Conservation (phyloP, 2,329 filamentous ascomycete species). For the Davidsoniella neocaledoniae region DNA sequence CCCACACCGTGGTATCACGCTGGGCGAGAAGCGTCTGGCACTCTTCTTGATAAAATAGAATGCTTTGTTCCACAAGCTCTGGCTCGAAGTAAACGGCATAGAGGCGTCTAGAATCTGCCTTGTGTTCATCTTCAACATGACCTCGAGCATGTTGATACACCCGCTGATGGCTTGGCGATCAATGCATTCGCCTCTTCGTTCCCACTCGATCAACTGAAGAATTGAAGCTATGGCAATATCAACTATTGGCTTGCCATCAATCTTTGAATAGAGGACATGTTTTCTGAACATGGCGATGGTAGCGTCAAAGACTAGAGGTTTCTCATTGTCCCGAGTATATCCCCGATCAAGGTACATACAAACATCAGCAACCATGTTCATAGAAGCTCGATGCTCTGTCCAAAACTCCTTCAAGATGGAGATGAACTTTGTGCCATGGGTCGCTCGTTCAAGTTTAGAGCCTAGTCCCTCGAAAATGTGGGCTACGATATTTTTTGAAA, state of each 20-base stretch:
- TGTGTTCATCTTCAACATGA: conserved; percentile 66
- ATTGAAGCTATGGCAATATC: conserved; percentile 41
- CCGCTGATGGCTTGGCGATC: conserved; percentile 68
- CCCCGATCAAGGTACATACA: conserved; percentile 95
- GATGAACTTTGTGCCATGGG: conserved; percentile 20
- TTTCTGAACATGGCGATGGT: conserved; percentile 83
- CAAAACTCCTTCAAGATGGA: conserved; percentile 55
- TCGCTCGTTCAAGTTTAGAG: conserved; percentile 53
- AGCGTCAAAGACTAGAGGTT: conserved; percentile 65
- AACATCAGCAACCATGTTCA: conserved; percentile 94
- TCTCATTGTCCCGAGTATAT: conserved; percentile 51
- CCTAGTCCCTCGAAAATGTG: conserved; percentile 42
- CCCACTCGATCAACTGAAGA: conserved; percentile 30
- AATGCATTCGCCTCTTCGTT: conserved; percentile 76
- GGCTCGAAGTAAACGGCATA: conserved; percentile 75
- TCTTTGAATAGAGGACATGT: conserved; percentile 52
- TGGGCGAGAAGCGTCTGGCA: conserved; percentile 58
- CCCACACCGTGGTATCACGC: conserved; percentile 67
- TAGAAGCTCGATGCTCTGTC: conserved; percentile 79
- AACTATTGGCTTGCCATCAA: conserved; percentile 40
- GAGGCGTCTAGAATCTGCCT: conserved; percentile 62
- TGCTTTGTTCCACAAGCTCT: conserved; percentile 54
- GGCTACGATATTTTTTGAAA: conserved; percentile 35
- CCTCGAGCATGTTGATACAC: conserved; percentile 78
- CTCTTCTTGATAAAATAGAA: conserved; percentile 58